Evolutionary conservation across 208 protist species (phyloP), one percentile per base, ranked within the genome.

Genomic region (Acanthamoeba culbertsoni): DNA sequence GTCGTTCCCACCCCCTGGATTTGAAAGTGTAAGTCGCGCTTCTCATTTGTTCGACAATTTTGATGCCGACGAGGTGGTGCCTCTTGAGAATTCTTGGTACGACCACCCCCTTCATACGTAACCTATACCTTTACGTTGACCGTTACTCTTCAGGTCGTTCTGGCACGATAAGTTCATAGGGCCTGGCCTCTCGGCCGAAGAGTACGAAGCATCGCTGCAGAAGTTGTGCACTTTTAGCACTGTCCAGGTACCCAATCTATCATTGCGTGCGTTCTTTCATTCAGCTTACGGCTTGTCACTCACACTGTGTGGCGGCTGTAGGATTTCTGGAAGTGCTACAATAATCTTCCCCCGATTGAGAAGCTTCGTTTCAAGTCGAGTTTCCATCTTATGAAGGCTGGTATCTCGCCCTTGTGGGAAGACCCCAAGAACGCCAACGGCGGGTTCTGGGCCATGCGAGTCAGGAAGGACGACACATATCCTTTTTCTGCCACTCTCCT

Each of bases 261-360:
- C 65, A 37, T 55, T 63, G 55, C 55, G 55, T 63, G 55, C 55
- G 23, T 35, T 63, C n/a, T 63, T 28, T 63, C 8, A 63, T 63
- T 28, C 12, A 35, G 23, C 0, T 63, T 28, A 63, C 33, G n/a
- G 5, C 5, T 63, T 31, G 57, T 23, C 57, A 12, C 2, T 35
- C 23, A 14, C 62, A 14, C 62, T 37, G 16, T 12, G 16, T 55
- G 65, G 14, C 65, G 10, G 8, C 10, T 23, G 28, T 28, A 93
- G 89, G 89, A 93, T 40, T 93, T 93, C 53, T 93, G 89, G 89
- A 84, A 77, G 65, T 84, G 65, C 65, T 93, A 62, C 89, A 93
- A 93, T 43, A 93, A 93, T 46, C 65, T 93, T 40, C 89, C 89
- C 8, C 89, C 89, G n/a, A 45, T 93, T 23, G 68, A 93, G 31